phyloP scores from a whole-genome alignment of 2,329 filamentous ascomycete species.

The Hawksworthiomyces lignivorus region DNA sequence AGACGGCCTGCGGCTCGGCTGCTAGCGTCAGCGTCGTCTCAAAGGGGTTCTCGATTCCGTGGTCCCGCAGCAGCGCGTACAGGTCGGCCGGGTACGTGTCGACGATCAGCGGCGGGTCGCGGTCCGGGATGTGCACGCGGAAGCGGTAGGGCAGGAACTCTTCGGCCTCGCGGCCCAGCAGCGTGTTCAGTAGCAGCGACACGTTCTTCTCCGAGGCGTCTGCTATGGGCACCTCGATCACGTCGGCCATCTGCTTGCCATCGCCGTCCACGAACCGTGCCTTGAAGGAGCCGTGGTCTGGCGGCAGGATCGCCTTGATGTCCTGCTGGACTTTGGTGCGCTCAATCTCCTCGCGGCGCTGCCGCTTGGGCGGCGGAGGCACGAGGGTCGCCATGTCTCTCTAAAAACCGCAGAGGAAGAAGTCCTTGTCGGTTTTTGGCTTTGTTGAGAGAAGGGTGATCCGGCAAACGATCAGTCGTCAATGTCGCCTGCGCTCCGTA shows the following conservation, averaged over 20 bases:
- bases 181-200: slow-evolving; percentile 75
- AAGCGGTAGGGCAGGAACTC: slow-evolving; percentile 56
- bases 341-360: slow-evolving; percentile 67
- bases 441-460: no score
- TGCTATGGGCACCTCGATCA: slow-evolving; percentile 67
- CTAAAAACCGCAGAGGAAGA: neutral
- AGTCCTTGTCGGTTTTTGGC: no score
- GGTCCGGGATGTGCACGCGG: slow-evolving; percentile 49
- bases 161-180: slow-evolving; percentile 59
- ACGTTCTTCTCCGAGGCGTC: slow-evolving; percentile 86
- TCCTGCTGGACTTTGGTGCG: slow-evolving; percentile 68
- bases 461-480: no score
- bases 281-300: slow-evolving; percentile 67
- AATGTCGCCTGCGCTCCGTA: no score
- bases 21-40: slow-evolving; percentile 45
- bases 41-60: slow-evolving; percentile 51
- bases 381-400: slow-evolving; percentile 26
- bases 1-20: slow-evolving; percentile 79
- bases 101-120: slow-evolving; percentile 37
- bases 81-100: slow-evolving; percentile 51
- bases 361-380: slow-evolving; percentile 55
- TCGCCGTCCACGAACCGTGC: slow-evolving; percentile 82
- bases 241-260: slow-evolving; percentile 62
- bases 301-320: slow-evolving; percentile 58
- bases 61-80: slow-evolving; percentile 43